Base-by-base conservation (phyloP, 2,329 filamentous ascomycete genomes). In the Orbilia javanica region DNA sequence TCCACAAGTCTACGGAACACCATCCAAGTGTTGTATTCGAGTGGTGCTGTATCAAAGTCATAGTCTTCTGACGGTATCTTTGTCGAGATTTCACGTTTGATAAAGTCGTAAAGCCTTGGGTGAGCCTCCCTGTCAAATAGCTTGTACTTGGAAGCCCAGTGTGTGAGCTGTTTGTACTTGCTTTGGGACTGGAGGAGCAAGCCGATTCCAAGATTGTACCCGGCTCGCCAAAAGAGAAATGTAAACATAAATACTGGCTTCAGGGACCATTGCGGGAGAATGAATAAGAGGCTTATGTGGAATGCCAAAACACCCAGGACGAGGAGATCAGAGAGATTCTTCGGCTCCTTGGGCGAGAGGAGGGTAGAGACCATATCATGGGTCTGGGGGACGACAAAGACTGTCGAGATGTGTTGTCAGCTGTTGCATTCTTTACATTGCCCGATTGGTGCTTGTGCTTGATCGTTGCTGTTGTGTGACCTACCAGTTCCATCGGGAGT, bases 11-110 rank as follows among this genome's bases (percentile, higher is more conserved):
- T 91, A 81, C 96, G 91, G 86, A 99, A 99, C 81, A 97, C 90
- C 71, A 99, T 89, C 96, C 96, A 99, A 48, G 96, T 97, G 86
- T 99, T 99, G 88, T 98, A 99, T 88, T 99, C 96, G 84, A 98
- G 87, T 15, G 96, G 96, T 0, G 95, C 95, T 81, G 92, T 89
- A 82, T 97, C 94, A 83, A 99, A 97, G 80, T 91, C 90, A 86
- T 98, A 99, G 86, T 99, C 94, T 74, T 82, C 76, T 82, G 92
- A 88, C 2, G 93, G 91, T 79, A 99, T 97, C 86, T 99, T 98
- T 82, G 93, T 92, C 85, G 98, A 94, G 84, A 97, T 88, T 85
- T 99, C 96, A 76, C 88, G 87, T 85, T 97, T 97, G 82, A 99
- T 87, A 80, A 97, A 87, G 46, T 88, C 88, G 87, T 96, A 97